Evolutionary conservation across 2,329 filamentous ascomycete species (phyloP), one percentile per base, ranked within the genome.

Genomic region (Chaetomiaceae sp.): DNA sequence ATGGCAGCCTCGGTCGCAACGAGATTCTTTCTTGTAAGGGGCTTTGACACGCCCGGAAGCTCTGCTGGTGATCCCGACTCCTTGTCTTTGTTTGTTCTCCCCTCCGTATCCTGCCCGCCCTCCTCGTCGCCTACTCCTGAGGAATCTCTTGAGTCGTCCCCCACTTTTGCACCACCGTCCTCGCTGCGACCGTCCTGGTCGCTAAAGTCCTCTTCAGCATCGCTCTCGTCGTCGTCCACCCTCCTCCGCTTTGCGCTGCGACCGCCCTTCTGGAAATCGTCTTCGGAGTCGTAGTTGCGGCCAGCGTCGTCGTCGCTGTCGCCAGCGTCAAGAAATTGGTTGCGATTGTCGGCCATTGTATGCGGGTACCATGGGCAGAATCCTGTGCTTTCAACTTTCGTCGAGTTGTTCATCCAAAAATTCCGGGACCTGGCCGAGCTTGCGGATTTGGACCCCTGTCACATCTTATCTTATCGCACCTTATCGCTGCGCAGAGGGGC

Each of bases 311-410:
- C 80, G 19, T 83, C 80, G 64, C 82, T 85, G 17, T 82, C 76
- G 17, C 72, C 73, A 9, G 72, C 75, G 58, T 85, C 82, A 27
- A 91, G 79, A 63, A 86, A 91, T 48, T 88, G 80, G 68, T 90
- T 90, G 61, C 80, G 80, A 65, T 87, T 89, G 65, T 85, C 80
- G 37, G 81, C 75, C 87, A 91, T 90, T 17, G 31, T 58, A 48
- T 20, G 25, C 6, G 6, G 22, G 6, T 47, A 12, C 4, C 9
- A n/a, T 27, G 39, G 8, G 23, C 7, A 4, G 23, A 14, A 7
- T 19, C 8, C 8, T 3, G 4, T 47, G 14, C 6, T 29, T n/a
- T 6, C 14, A 17, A 15, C 19, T 7, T 22, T 17, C n/a, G 4
- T 31, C 25, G 17, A 12, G 6, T 11, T 31, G 46, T 31, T 4